Conservation (phyloP, 2,329 filamentous ascomycete genomes). For the Colletotrichum sp. region DNA sequence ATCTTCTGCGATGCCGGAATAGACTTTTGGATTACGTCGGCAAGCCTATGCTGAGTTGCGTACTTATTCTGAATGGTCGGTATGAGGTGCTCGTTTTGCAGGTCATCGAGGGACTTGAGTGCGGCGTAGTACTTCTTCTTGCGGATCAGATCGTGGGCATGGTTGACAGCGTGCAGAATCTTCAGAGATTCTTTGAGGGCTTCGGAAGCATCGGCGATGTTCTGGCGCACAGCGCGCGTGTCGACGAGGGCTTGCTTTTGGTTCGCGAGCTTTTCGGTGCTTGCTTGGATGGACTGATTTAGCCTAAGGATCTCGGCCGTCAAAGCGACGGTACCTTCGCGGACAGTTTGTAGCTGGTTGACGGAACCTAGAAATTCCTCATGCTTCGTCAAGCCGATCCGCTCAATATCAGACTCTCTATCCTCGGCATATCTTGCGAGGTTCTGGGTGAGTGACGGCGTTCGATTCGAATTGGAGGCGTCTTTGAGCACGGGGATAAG, state of each 20-base stretch:
- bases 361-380: constrained; percentile 96
- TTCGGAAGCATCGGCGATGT: constrained; percentile 90
- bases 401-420: constrained; percentile 89
- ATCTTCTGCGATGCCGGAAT: constrained; percentile 91
- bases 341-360: constrained; percentile 89
- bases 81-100: constrained; percentile 91
- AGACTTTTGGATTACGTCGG: constrained; percentile 93
- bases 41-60: constrained; percentile 92
- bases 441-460: constrained; percentile 76
- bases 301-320: constrained; percentile 91
- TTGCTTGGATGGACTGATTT: constrained; percentile 93
- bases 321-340: constrained; percentile 86
- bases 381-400: constrained; percentile 92
- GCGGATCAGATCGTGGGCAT: constrained; percentile 87
- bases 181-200: constrained; percentile 91
- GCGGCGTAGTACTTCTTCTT: constrained; percentile 97
- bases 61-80: constrained; percentile 79
- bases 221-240: constrained; percentile 88
- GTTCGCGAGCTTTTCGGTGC: constrained; percentile 90
- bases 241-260: constrained; percentile 96
- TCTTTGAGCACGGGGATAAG: constrained; percentile 94
- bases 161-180: constrained; percentile 89
- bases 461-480: constrained; percentile 77
- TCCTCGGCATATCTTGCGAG: constrained; percentile 83
- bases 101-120: constrained; percentile 89